Percentiles rank a stretch among this genome's conserved stretches.
These are phyloP conservation scores for Silene vulgaris DNA, from an alignment of 179 eudicot genomes.

Conservation along the genomic window DNA sequence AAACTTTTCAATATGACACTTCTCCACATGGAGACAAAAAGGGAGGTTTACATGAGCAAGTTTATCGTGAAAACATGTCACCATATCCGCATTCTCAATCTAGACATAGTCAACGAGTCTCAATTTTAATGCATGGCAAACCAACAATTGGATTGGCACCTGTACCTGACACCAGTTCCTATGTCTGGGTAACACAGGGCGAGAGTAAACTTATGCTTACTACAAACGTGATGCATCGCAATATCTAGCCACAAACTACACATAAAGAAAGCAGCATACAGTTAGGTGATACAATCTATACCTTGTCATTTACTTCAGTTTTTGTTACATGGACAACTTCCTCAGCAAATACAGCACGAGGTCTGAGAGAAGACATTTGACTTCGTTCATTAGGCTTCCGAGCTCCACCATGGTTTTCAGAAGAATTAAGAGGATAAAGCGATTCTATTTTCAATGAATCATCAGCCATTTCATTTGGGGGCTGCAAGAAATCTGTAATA, in stretches of 20 bases:
- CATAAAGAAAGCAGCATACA: not conserved
- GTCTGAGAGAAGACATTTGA: constrained; percentile 16
- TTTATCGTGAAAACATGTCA: too few relatives aligned
- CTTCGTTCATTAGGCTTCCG: constrained; percentile 25
- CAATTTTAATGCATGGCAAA: too few relatives aligned
- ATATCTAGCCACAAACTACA: not conserved
- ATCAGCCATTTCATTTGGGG: constrained; percentile 26
- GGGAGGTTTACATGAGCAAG: too few relatives aligned
- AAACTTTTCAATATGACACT: too few relatives aligned
- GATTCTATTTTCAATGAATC: constrained; percentile 25
- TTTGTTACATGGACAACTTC: constrained; percentile 25
- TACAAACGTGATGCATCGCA: not conserved
- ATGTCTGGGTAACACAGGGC: not conserved
- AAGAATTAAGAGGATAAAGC: constrained; percentile 23
- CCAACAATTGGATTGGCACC: not conserved
- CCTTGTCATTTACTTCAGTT: constrained; percentile 32
- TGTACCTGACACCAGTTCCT: not conserved
- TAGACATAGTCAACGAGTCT: too few relatives aligned
- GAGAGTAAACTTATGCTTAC: not conserved
- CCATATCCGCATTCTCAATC: too few relatives aligned
- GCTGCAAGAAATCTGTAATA: constrained; percentile 28
- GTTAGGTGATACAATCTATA: constrained; percentile 1
- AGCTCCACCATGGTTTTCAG: constrained; percentile 29
- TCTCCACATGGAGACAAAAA: too few relatives aligned
- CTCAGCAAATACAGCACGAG: constrained; percentile 21